Percentiles rank a stretch among this genome's conserved stretches.
Conservation (phyloP, 768 basidiomycete genomes). For the Lactifluus hygrophoroides region DNA sequence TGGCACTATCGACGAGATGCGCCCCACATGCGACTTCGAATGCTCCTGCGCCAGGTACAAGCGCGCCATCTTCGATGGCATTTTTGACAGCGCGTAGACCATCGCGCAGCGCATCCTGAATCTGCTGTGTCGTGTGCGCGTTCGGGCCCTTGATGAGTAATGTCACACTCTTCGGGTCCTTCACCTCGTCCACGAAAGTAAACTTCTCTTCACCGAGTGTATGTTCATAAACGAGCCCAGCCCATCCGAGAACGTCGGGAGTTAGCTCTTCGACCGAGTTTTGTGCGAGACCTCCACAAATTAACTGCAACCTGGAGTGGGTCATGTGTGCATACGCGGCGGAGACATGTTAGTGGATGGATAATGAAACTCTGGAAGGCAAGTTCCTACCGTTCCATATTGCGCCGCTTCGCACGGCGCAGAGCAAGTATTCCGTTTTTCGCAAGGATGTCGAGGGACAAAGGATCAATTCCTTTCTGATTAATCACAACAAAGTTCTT, state of each 20-base stretch:
- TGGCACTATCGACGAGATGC: conserved; percentile 69
- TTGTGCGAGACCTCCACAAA: conserved; percentile 91
- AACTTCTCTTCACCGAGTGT: conserved; percentile 98
- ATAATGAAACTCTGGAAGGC: neutral
- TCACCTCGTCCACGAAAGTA: conserved; percentile 96
- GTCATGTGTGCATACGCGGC: neutral
- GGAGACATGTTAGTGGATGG: neutral
- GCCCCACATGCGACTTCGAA: conserved; percentile 92
- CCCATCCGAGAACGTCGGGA: conserved; percentile 90
- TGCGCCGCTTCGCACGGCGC: conserved; percentile 91
- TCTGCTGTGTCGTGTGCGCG: conserved; percentile 90
- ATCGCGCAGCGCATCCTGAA: conserved; percentile 96
- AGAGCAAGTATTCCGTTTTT: conserved; percentile 96
- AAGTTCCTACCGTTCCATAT: conserved; percentile 84
- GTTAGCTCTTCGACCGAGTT: conserved; percentile 96
- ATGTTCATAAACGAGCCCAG: conserved; percentile 97
- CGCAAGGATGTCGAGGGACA: conserved; percentile 89
- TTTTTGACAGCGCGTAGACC: conserved; percentile 96
- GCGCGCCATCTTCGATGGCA: conserved; percentile 78
- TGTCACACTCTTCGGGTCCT: conserved; percentile 90
- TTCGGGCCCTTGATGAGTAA: conserved; percentile 98
- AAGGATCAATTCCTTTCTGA: conserved; percentile 98
- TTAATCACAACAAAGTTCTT: conserved; percentile 94
- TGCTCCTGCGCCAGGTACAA: conserved; percentile 95
- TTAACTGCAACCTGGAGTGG: conserved; percentile 67